Evolutionary conservation across 208 protist genomes (phyloP).

Genomic region (Leishmania guyanensis): DNA sequence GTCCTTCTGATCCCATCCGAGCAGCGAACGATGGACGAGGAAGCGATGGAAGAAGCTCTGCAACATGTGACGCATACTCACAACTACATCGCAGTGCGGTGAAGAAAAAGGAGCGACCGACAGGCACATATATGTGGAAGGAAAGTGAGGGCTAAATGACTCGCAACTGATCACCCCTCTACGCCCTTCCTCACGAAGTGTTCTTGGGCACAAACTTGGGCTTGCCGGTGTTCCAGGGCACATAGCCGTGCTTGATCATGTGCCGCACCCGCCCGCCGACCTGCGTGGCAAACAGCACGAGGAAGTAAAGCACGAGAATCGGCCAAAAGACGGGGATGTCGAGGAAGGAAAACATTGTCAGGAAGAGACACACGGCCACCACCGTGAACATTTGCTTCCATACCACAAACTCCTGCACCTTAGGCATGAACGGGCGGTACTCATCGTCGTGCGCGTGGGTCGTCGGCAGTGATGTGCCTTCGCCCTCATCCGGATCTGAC

Average conservation of each 20-base stretch:
- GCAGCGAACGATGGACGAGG: not conserved
- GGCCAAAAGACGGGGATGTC: constrained; percentile 99
- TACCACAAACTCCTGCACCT: constrained; percentile 97
- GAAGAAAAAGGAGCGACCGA: not conserved
- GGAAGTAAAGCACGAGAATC: constrained; percentile 98
- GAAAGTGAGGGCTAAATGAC: not conserved
- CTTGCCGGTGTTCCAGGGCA: constrained; percentile 86
- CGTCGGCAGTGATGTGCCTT: constrained; percentile 63
- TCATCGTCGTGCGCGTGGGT: constrained; percentile 65
- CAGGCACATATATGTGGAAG: too few species aligned
- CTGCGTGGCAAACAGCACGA: constrained; percentile 93
- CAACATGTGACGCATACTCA: not conserved
- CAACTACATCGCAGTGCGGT: not conserved
- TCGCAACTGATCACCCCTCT: not conserved
- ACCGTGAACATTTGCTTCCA: constrained; percentile 93
- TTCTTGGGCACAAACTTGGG: constrained; percentile 86
- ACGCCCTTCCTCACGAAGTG: constrained; percentile 4
- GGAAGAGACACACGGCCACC: constrained; percentile 84
- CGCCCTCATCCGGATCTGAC: constrained; percentile 84
- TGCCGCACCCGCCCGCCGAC: constrained; percentile 96
- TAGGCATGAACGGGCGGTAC: constrained; percentile 96
- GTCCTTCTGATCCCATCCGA: not conserved
- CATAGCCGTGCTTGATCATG: constrained; percentile 97
- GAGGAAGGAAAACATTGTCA: constrained; percentile 93
- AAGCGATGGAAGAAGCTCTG: not conserved